A percentile compares a stretch with the other conserved stretches of the same genome.
Evolutionary conservation across 768 basidiomycete genomes (phyloP).

Genomic region (Pleurotus tuber-regium): DNA sequence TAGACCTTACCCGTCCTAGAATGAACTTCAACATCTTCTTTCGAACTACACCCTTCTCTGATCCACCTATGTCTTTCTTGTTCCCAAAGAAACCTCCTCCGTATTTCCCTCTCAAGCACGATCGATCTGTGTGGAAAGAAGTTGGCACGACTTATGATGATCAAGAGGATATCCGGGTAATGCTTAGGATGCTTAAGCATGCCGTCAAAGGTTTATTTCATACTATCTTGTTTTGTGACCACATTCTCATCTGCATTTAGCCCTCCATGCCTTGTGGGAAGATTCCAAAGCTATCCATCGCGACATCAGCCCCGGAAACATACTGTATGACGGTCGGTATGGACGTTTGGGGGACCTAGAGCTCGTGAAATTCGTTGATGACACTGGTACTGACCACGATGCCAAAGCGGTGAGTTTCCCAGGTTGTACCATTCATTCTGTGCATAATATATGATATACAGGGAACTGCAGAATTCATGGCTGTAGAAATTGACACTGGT

Average conservation of each 20-base stretch:
- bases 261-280: conserved; percentile 1
- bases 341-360: conserved; percentile 10
- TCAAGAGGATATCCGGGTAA: background rate
- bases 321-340: conserved; percentile 1
- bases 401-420: conserved; percentile 1
- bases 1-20: background rate
- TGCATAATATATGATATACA: too few relatives aligned
- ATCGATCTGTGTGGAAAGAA: conserved; percentile 9
- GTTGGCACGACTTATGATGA: conserved; percentile 7
- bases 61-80: background rate
- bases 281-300: conserved; percentile 2
- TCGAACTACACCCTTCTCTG: background rate
- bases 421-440: background rate
- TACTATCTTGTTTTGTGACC: background rate
- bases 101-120: conserved; percentile 1
- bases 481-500: conserved; percentile 1
- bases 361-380: background rate
- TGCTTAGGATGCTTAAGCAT: background rate
- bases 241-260: background rate
- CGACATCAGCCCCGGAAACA: conserved; percentile 12
- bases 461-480: conserved; percentile 9
- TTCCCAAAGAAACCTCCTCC: background rate
- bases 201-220: conserved; percentile 1
- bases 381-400: background rate
- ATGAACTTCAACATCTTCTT: background rate